Evolutionary conservation across 495 filamentous ascomycete genomes (phyloP), one percentile per base, ranked within the genome.

Genomic region (Xylaria bambusicola): DNA sequence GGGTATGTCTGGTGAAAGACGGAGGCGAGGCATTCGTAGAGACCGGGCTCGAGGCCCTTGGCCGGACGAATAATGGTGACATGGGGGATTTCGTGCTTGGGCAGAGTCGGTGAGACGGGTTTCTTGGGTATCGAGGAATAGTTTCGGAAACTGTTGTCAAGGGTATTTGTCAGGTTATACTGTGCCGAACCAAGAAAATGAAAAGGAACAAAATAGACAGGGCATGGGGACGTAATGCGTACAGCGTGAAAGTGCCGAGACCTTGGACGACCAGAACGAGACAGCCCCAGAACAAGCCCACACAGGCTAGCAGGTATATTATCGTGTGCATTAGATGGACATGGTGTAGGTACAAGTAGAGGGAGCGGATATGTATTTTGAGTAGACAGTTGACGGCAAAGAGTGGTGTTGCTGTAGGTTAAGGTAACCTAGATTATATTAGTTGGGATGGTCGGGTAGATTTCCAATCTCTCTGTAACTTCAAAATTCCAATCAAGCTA

Each of bases 21-120:
- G 15, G 93, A 88, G n/a, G 91, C 87, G 36, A 99, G 87, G 60
- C 94, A 97, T 62, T 94, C 89, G 76, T 95, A 96, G 24, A 98
- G 86, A 65, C 88, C 82, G 1, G 90, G 87, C 66, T 99, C 95
- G 42, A 96, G 82, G 57, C 93, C 95, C 74, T 97, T 97, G 56
- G 95, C 85, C 0, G 95, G 95, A 4, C 95, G 90, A 60, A 99
- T 91, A 57, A 95, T 84, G 29, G 93, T 97, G 65, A 98, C 80
- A 75, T 92, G 90, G n/a, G 92, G 92, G 13, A 86, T 71, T 47
- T 82, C 71, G 50, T 79, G 63, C 18, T 71, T 58, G 6, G 71
- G 68, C 3, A 82, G 66, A 5, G 63, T 69, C 3, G 81, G 70
- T 8, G 80, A 82, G 13, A 79, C 67, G 5, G 81, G 65, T 10